Base-by-base conservation (phyloP, 371 early-diverging fungal genomes). In the Mucor mucedo region DNA sequence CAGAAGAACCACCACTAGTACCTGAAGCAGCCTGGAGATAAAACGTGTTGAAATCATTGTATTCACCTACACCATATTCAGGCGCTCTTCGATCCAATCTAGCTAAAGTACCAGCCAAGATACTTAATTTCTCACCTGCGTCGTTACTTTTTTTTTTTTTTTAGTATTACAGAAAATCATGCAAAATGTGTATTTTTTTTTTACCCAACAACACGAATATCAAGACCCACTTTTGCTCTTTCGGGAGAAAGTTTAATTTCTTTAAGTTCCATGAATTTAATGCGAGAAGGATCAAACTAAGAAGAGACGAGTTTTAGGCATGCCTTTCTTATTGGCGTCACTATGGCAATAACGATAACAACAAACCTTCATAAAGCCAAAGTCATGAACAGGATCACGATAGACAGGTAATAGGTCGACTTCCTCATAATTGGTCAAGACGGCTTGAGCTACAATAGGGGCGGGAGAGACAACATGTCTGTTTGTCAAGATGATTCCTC, bases 371-470 rank as follows among this genome's bases (percentile, higher is more conserved):
- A 70, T 70, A 59, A 96, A 90, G 1, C 94, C 96, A 86, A 96
- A 96, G 71, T 96, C 97, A 71, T 96, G 97, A 32, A 96, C 80
- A 16, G 93, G 95, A 68, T 91, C 91, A 59, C 86, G 84, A 70
- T 95, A 96, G 16, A 95, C 84, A 3, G 94, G 89, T 52, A 77
- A 71, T 41, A 94, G 85, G 53, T 91, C 90, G 6, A 95, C 90
- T 68, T 94, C 94, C 70, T 95, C 97, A 71, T 95, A 91, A 70
- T 97, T 90, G 71, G 89, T 87, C 35, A 91, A 88, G 11, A 95
- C 82, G 1, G 93, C 90, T 69, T 88, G 91, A 8, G 93, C 95
- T 13, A 93, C 87, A 58, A 93, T 89, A 5, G 97, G 97, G 0
- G 92, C 95, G 0, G 92, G 84, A 45, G 93, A 89, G 16, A 92